Conservation (phyloP, 2,329 filamentous ascomycete genomes). For the Sordariomycetes sp. region DNA sequence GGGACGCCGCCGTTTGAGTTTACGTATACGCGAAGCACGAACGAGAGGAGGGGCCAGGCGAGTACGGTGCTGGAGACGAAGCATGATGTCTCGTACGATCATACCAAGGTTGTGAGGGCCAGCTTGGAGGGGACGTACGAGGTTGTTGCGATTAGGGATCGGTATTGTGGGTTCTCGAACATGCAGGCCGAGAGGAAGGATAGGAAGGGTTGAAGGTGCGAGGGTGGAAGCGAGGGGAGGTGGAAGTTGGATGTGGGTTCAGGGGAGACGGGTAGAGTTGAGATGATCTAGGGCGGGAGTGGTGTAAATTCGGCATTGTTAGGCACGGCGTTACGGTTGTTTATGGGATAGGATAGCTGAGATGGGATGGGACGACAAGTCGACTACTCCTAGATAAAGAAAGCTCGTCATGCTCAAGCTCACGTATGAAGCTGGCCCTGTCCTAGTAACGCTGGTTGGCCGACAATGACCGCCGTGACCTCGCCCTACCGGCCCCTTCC, state of each 20-base stretch:
- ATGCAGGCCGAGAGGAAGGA: slow-evolving; percentile 41
- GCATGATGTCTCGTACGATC: slow-evolving; percentile 72
- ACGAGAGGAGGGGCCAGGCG: slow-evolving; percentile 66
- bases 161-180: slow-evolving; percentile 78
- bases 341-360: not conserved
- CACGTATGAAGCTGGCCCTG: not conserved
- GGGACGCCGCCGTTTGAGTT: slow-evolving; percentile 96
- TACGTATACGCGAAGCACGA: slow-evolving; percentile 85
- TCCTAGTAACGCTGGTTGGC: too few species aligned
- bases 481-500: too few species aligned
- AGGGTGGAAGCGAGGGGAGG: not conserved
- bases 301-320: not conserved
- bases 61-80: slow-evolving; percentile 78
- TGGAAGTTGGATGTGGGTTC: not conserved
- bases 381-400: not conserved
- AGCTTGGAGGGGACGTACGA: slow-evolving; percentile 96
- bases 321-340: not conserved
- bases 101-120: slow-evolving; percentile 68
- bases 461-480: too few species aligned
- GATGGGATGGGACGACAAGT: not conserved
- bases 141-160: slow-evolving; percentile 90
- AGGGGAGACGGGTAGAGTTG: not conserved
- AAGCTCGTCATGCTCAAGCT: not conserved
- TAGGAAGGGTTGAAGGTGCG: slow-evolving; percentile 12
- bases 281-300: not conserved